A percentile compares a stretch with the other conserved stretches of the same genome.
These are phyloP conservation scores for Combretum micranthum DNA, from an alignment of 345 rosid species.

Conservation along the genomic window DNA sequence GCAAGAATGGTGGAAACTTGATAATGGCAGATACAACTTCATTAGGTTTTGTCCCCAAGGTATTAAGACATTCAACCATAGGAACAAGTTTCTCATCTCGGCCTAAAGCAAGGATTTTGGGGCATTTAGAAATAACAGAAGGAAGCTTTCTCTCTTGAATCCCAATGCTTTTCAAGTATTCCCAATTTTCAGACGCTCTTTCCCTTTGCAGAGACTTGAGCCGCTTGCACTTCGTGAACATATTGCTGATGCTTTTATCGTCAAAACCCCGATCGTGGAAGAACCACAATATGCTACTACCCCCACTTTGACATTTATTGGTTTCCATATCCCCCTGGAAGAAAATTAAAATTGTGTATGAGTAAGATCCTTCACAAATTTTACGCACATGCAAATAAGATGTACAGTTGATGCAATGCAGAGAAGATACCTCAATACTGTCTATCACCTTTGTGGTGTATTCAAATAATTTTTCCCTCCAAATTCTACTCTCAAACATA, in stretches of 20 bases:
- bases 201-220: conserved; percentile 12
- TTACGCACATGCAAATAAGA: too few species aligned
- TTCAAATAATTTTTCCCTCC: too few species aligned
- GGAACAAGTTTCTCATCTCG: conserved; percentile 15
- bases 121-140: conserved; percentile 16
- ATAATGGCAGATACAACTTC: conserved; percentile 16
- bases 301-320: conserved; percentile 10
- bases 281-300: conserved; percentile 20
- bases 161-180: conserved; percentile 19
- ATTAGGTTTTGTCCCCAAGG: conserved; percentile 12
- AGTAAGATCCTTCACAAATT: too few species aligned
- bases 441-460: too few species aligned
- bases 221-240: conserved; percentile 22
- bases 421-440: too few species aligned
- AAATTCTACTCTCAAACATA: too few species aligned
- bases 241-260: conserved; percentile 13
- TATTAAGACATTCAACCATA: conserved; percentile 16
- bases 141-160: conserved; percentile 22
- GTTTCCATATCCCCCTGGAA: conserved; percentile 8
- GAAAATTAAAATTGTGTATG: too few species aligned
- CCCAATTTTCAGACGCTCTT: conserved; percentile 19
- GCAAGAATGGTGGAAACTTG: conserved; percentile 19
- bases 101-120: conserved; percentile 15
- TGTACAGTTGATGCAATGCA: too few species aligned
- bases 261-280: conserved; percentile 17